Evolutionary conservation across 768 basidiomycete genomes (phyloP), one percentile per base, ranked within the genome.

Genomic region (Boletus pseudopeckii): DNA sequence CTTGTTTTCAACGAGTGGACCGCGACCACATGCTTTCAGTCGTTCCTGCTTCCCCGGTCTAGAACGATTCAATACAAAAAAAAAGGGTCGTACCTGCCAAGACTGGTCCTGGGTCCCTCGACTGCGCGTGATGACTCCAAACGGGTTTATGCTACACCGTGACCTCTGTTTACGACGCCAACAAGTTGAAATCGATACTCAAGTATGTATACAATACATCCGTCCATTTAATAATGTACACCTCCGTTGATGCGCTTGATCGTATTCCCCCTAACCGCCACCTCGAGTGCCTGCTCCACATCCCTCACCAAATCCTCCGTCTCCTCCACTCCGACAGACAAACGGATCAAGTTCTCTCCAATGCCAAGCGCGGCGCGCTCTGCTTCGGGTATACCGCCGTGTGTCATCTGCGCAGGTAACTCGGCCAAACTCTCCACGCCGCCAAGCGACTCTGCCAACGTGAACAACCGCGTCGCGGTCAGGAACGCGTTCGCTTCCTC

Each of bases 401-500:
- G 95, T 8, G 92, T 96, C 94, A 97, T 97, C 71, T 77, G 75
- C 41, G 85, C 83, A 0, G 94, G 95, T 42, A 89, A 78, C 69
- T 98, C 94, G 0, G 90, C 89, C 33, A 98, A 72, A 68, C 85
- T 88, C 78, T 98, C 96, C 6, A 97, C 91, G 0, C 94, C 96
- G 1, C 96, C 96, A 5, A 98, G 72, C 24, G 83, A 85, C 78
- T 95, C 94, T 1, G 94, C 95, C 13, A 98, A 76, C 24, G 85
- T 79, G 64, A 94, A 93, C 33, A 95, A 65, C 26, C 80, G 70
- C 5, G 84, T 77, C 0, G 80, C 68, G 0, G 80, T 81, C 52
- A 95, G 67, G 74, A 97, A 94, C 54, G 63, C 74, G 47, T 86
- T 79, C 3, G 90, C 86, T 57, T 80, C 77, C 43, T 55, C 64